These are phyloP conservation scores for Moniliophthora roreri DNA, from an alignment of 1,284 basidiomycete genomes.

Conservation along the genomic window DNA sequence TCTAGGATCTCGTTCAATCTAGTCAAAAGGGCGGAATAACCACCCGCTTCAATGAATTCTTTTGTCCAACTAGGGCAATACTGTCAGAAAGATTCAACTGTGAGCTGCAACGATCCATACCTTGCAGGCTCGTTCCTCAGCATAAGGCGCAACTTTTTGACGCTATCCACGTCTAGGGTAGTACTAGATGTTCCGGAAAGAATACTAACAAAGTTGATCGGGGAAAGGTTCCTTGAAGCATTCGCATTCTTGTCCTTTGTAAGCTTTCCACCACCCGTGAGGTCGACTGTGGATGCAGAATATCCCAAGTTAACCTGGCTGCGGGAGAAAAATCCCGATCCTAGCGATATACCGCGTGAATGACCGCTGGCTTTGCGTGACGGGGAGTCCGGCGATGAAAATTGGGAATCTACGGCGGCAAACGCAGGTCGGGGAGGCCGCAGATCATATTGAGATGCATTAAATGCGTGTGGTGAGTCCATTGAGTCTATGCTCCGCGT, in stretches of 20 bases:
- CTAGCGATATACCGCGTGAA: conserved; percentile 54
- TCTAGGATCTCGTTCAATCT: conserved; percentile 91
- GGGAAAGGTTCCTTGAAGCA: conserved; percentile 55
- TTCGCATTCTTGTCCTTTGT: conserved; percentile 43
- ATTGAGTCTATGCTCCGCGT: conserved; percentile 72
- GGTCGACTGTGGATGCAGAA: conserved; percentile 40
- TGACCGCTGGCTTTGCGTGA: conserved; percentile 50
- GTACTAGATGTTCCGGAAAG: conserved; percentile 66
- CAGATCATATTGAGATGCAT: conserved; percentile 34
- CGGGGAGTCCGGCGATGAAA: conserved; percentile 40
- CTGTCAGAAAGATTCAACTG: conserved; percentile 5
- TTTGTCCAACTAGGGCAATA: conserved; percentile 75
- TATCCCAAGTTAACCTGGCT: conserved; percentile 45
- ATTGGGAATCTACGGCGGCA: conserved; percentile 33
- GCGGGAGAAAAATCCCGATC: conserved; percentile 43
- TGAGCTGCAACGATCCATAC: conserved; percentile 35
- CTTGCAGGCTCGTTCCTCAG: conserved; percentile 84
- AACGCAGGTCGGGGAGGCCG: conserved; percentile 38
- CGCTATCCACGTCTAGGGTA: conserved; percentile 67
- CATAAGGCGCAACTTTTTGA: conserved; percentile 78
- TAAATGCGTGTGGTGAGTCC: conserved; percentile 46
- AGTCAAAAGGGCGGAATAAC: conserved; percentile 82
- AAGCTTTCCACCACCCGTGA: conserved; percentile 35
- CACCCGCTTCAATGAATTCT: conserved; percentile 82
- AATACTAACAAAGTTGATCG: conserved; percentile 63